Conservation (phyloP, 768 basidiomycete species). For the Lyophyllum semitale region DNA sequence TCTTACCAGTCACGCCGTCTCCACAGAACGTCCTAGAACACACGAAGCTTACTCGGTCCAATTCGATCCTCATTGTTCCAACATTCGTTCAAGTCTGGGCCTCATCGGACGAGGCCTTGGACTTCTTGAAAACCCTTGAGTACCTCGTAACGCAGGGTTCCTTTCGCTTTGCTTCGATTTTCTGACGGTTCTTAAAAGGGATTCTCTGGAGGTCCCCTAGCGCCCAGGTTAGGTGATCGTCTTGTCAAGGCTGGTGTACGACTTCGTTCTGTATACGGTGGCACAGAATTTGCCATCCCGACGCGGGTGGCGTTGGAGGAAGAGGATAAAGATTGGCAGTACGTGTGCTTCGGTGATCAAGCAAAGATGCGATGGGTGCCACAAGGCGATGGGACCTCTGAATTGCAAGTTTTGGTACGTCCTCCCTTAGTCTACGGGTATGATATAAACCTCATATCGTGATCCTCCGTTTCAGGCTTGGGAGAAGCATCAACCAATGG, state of each 20-base stretch:
- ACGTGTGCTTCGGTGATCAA: conserved; percentile 27
- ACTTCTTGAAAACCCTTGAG: conserved; percentile 23
- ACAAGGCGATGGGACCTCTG: conserved; percentile 37
- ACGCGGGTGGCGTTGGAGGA: conserved; percentile 7
- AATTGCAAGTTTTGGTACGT: conserved; percentile 38
- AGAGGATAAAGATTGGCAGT: conserved; percentile 33
- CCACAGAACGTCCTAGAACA: conserved; percentile 35
- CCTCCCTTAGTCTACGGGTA: neutral
- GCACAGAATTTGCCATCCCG: conserved; percentile 31
- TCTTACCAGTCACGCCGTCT: conserved; percentile 33
- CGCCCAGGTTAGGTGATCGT: conserved; percentile 30
- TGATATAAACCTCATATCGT: neutral
- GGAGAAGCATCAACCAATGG: conserved; percentile 25
- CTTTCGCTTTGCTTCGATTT: neutral
- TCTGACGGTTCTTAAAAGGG: conserved; percentile 14
- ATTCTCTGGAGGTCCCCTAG: conserved; percentile 32
- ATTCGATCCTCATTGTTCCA: conserved; percentile 27
- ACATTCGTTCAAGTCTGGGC: conserved; percentile 32
- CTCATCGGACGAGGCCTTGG: conserved; percentile 20
- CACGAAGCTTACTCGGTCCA: conserved; percentile 19
- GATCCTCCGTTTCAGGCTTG: conserved; percentile 25
- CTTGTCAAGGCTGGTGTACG: conserved; percentile 30
- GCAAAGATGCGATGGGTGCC: conserved; percentile 31
- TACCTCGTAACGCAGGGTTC: conserved; percentile 27
- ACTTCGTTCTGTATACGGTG: conserved; percentile 23